Conservation (phyloP, 768 basidiomycete genomes). For the Phanerochaete sordida region DNA sequence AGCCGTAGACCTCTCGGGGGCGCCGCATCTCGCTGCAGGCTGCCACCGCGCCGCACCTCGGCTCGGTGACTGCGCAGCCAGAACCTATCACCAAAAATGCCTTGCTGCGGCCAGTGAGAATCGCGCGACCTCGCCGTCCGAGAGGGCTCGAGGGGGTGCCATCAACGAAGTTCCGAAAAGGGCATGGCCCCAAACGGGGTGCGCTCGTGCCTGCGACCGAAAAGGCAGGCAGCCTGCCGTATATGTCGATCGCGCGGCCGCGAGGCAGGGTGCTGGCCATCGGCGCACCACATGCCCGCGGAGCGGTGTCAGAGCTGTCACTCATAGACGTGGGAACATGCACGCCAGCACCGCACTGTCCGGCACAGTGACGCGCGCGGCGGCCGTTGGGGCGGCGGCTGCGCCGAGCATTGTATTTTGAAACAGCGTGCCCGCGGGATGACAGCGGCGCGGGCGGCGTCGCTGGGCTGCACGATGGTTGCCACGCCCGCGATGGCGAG, state of each 20-base stretch:
- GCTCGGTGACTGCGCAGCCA: too few species aligned
- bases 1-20: too few species aligned
- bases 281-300: not conserved
- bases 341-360: not conserved
- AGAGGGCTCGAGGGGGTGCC: too few species aligned
- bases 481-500: not conserved
- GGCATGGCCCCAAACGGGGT: too few species aligned
- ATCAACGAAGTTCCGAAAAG: too few species aligned
- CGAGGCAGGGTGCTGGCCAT: not conserved
- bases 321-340: not conserved
- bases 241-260: not conserved
- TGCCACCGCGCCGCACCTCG: too few species aligned
- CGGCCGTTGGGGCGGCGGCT: not conserved
- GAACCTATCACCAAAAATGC: too few species aligned
- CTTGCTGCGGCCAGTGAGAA: too few species aligned
- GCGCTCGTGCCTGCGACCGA: not conserved
- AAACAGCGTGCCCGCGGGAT: not conserved
- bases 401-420: not conserved
- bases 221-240: not conserved
- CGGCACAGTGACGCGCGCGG: not conserved
- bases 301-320: not conserved
- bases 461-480: not conserved
- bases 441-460: not conserved
- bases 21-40: too few species aligned
- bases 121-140: too few species aligned